Evolutionary conservation across 1,284 basidiomycete species (phyloP).

Genomic region (Apiotrichum mycotoxinovorans): DNA sequence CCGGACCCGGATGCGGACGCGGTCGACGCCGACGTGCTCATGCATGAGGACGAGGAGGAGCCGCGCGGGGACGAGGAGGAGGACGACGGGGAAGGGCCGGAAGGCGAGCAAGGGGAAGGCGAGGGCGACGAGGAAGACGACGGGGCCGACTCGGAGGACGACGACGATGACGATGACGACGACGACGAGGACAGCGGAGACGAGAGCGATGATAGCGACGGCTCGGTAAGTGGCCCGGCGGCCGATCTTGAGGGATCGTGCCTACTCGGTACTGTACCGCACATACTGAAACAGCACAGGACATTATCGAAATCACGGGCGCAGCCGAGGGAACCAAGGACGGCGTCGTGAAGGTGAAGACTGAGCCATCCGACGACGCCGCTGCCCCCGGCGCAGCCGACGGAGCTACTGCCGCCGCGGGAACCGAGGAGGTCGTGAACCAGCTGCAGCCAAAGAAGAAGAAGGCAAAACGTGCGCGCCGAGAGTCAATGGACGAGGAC

Average conservation of each 20-base stretch:
- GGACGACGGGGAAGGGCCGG: conserved; percentile 45
- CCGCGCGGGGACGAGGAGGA: conserved; percentile 52
- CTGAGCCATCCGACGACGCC: conserved; percentile 3
- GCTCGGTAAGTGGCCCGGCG: conserved; percentile 20
- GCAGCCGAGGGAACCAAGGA: conserved; percentile 10
- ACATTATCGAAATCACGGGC: conserved; percentile 17
- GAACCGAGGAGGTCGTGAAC: conserved; percentile 16
- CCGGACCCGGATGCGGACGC: conserved; percentile 8
- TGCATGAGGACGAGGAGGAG: conserved; percentile 57
- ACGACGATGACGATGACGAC: conserved; percentile 23
- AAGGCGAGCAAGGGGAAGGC: conserved; percentile 47
- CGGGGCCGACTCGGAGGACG: conserved; percentile 25
- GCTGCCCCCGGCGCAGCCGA: conserved; percentile 2
- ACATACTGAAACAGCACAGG: conserved; percentile 11
- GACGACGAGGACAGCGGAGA: conserved; percentile 22
- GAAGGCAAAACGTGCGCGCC: conserved; percentile 27
- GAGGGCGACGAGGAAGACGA: conserved; percentile 36
- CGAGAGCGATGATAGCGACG: conserved; percentile 23
- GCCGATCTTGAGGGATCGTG: no score
- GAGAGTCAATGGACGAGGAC: conserved; percentile 40
- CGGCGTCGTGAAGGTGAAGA: conserved; percentile 12
- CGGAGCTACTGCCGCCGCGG: neutral
- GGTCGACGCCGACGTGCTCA: conserved; percentile 17
- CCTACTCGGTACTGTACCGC: no score
- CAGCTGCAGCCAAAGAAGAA: conserved; percentile 34